Base-by-base conservation (phyloP, 768 basidiomycete species). In the Calocybe gangraenosa region DNA sequence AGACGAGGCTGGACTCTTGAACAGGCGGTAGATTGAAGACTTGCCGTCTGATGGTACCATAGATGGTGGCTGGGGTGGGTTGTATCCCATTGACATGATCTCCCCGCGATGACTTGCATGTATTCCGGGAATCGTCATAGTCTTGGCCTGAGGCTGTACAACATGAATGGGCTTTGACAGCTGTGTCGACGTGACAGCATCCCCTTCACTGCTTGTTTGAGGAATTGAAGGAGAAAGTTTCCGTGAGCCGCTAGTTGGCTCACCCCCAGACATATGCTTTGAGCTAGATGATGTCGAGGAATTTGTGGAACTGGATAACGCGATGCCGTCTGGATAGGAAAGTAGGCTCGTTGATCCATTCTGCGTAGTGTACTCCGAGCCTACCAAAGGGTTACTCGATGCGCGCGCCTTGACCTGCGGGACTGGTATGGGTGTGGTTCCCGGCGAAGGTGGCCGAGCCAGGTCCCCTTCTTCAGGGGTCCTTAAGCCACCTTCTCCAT, bases 61-160 rank as follows among this genome's bases (percentile, higher is more conserved):
- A 9, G 64, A 49, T 0, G 66, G 57, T 13, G 66, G 57, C 35
- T 67, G 63, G 3, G 48, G 52, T 33, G 76, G 79, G 45, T 79
- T 77, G 55, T 87, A 83, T 9, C 90, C 90, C 74, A 92, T 74
- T 3, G 88, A 84, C 82, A 88, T 87, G 34, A 91, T 78, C 49
- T 92, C 87, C 7, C 85, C 86, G n/a, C 79, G 79, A 57, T 91
- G 84, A 54, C 82, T 87, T 2, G 80, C 87, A 56, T 91, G 89
- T 48, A 92, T 92, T 1, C 87, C 87, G 7, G 90, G 90, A 51
- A 92, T 92, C 11, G 79, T 82, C 90, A 92, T 92, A 33, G 76
- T 84, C 54, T 80, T 84, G 22, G 79, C 84, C 58, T 82, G 79
- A 2, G 89, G 89, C 57, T 91, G 90, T 14, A 81, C 80, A 52